Conservation (phyloP, 768 basidiomycete species). For the Hirschioporus abietinus region DNA sequence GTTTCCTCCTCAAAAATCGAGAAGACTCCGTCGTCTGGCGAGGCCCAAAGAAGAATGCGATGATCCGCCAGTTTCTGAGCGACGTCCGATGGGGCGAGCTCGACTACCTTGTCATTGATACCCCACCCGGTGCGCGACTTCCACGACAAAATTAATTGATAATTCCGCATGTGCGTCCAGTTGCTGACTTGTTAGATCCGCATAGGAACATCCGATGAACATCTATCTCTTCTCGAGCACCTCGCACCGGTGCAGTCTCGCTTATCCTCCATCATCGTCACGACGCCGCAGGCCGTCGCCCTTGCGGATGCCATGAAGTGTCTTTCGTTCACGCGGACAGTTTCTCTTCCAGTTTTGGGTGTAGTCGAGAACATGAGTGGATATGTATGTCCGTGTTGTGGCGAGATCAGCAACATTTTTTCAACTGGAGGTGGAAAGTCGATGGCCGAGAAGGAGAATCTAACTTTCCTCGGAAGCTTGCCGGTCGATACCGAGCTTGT, state of each 20-base stretch:
- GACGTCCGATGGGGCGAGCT: slow-evolving; percentile 95
- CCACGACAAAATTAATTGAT: neutral
- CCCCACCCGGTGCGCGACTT: slow-evolving; percentile 74
- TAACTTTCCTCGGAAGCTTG: slow-evolving; percentile 79
- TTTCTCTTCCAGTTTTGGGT: slow-evolving; percentile 82
- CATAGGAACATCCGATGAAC: slow-evolving; percentile 98
- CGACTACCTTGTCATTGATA: slow-evolving; percentile 91
- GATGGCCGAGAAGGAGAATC: slow-evolving; percentile 70
- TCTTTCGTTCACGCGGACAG: slow-evolving; percentile 88
- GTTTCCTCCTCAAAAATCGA: slow-evolving; percentile 85
- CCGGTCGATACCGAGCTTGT: slow-evolving; percentile 94
- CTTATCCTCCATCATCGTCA: slow-evolving; percentile 84
- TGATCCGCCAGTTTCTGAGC: slow-evolving; percentile 93
- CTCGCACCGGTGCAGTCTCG: slow-evolving; percentile 77
- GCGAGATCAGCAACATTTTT: slow-evolving; percentile 91
- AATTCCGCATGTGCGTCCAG: slow-evolving; percentile 12
- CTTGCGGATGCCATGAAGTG: slow-evolving; percentile 95
- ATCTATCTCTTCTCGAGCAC: slow-evolving; percentile 92
- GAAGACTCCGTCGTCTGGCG: slow-evolving; percentile 96
- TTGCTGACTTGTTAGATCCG: slow-evolving; percentile 11
- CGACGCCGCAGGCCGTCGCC: slow-evolving; percentile 96
- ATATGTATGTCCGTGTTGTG: slow-evolving; percentile 96
- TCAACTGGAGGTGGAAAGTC: slow-evolving; percentile 90
- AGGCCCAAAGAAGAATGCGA: slow-evolving; percentile 97
- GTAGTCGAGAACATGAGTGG: slow-evolving; percentile 99